Conservation (phyloP, 495 filamentous ascomycete species). For the Penicillium maclennaniae region DNA sequence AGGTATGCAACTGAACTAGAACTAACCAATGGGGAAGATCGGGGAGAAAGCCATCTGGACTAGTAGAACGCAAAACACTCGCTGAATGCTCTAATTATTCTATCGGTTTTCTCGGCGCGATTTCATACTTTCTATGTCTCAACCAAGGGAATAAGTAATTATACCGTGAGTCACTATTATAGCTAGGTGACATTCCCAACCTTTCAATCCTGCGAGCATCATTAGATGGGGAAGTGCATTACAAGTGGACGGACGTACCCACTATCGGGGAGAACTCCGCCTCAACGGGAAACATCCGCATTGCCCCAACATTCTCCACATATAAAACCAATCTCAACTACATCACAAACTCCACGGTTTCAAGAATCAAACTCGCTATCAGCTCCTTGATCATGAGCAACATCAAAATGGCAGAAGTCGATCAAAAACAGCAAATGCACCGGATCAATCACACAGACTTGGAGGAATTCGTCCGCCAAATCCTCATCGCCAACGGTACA, state of each 20-base stretch:
- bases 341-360: neutral
- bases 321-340: constrained; percentile 3
- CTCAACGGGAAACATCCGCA: constrained; percentile 11
- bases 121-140: neutral
- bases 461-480: constrained; percentile 37
- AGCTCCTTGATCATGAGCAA: constrained; percentile 11
- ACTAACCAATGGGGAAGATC: no score
- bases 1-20: no score
- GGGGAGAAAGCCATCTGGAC: no score
- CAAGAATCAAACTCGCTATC: neutral
- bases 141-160: neutral
- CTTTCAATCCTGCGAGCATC: neutral
- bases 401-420: neutral
- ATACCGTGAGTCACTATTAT: neutral
- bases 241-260: neutral
- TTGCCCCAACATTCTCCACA: constrained; percentile 7
- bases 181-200: neutral
- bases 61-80: no score
- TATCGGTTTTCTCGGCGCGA: no score
- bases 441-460: constrained; percentile 24
- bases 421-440: constrained; percentile 19
- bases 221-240: neutral
- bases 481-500: constrained; percentile 58
- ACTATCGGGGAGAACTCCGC: constrained; percentile 1
- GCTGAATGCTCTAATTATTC: no score